phyloP scores from a whole-genome alignment of 169 alveolate species.

The Cryptosporidium meleagridis region DNA sequence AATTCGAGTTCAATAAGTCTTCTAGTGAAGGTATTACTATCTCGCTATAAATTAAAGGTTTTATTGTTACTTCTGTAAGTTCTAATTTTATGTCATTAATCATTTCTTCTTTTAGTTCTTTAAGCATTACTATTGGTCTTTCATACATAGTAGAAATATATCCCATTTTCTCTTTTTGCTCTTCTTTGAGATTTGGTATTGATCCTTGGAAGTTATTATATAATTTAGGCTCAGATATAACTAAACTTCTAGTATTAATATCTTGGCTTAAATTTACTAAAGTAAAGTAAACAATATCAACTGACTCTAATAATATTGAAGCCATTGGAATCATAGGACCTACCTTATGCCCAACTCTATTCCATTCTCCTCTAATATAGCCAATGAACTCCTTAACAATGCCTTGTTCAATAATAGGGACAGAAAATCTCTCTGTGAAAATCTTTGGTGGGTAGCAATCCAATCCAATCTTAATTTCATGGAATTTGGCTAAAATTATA shows the following conservation, averaged over 20 bases:
- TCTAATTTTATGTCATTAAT: constrained; percentile 32
- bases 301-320: constrained; percentile 55
- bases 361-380: constrained; percentile 44
- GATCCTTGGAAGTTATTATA: background rate
- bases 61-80: constrained; percentile 37
- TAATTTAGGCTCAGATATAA: background rate
- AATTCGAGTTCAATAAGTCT: constrained; percentile 17
- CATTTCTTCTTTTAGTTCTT: constrained; percentile 23
- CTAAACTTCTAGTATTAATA: background rate
- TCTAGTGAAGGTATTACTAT: constrained; percentile 34
- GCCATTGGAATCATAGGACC: constrained; percentile 52
- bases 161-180: background rate
- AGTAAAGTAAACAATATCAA: constrained; percentile 35
- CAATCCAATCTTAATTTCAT: background rate
- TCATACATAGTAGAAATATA: constrained; percentile 21
- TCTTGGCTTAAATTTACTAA: constrained; percentile 26
- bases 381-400: constrained; percentile 25
- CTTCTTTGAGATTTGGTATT: no score
- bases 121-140: background rate
- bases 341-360: constrained; percentile 45
- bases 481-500: background rate
- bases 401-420: constrained; percentile 31
- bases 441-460: constrained; percentile 4
- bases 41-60: constrained; percentile 42
- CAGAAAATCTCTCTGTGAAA: background rate